Evolutionary conservation across 495 filamentous ascomycete genomes (phyloP).

Genomic region (Hamigera avellanea): DNA sequence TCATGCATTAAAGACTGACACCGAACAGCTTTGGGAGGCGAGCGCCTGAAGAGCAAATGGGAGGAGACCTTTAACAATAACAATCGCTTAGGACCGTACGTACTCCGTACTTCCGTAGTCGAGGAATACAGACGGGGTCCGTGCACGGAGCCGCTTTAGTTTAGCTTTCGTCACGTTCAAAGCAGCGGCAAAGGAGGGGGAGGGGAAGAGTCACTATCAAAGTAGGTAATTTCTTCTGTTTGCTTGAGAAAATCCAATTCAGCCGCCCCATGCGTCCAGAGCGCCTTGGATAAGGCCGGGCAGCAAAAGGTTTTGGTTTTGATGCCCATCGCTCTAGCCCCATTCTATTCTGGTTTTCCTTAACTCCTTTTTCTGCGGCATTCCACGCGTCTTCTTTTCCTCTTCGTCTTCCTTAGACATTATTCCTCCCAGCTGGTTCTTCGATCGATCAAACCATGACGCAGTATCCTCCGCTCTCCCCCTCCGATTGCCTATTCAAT

Average conservation of each 20-base stretch:
- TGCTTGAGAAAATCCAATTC: no score
- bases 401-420: background rate
- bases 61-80: no score
- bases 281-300: constrained; percentile 1
- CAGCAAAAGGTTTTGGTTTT: constrained; percentile 3
- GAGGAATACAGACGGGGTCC: no score
- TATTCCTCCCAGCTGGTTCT: background rate
- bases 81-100: no score
- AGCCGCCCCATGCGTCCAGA: no score
- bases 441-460: constrained; percentile 29
- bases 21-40: no score
- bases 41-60: no score
- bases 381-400: background rate
- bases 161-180: constrained; percentile 13
- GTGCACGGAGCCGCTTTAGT: constrained; percentile 10
- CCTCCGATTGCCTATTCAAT: constrained; percentile 19
- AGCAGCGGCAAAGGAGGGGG: constrained; percentile 12
- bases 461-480: constrained; percentile 22
- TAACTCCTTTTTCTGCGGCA: constrained; percentile 6
- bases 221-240: no score
- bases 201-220: no score
- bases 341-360: background rate
- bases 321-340: constrained; percentile 2
- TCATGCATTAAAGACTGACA: no score
- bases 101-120: no score